These are phyloP conservation scores for Suillus tomentosus DNA, from an alignment of 768 basidiomycete species.

Conservation along the genomic window DNA sequence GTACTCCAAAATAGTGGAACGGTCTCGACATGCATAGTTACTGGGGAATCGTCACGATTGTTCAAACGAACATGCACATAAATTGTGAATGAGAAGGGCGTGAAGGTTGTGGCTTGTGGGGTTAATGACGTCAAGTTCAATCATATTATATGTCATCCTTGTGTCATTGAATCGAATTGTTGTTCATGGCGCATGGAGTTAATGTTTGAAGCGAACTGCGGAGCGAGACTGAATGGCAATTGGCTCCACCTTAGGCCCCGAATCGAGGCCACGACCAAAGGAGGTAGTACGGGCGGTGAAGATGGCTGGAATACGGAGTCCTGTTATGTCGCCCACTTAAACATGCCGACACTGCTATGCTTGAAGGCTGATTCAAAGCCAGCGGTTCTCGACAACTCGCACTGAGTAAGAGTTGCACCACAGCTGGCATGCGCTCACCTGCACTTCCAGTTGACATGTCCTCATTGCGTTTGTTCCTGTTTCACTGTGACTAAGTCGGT, in stretches of 20 bases:
- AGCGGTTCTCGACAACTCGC: no score
- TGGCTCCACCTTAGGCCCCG: not conserved
- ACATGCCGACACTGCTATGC: not conserved
- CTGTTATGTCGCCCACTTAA: not conserved
- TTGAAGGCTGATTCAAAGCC: no score
- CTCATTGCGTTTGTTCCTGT: no score
- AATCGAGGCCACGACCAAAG: not conserved
- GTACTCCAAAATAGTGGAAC: not conserved
- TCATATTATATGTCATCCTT: not conserved
- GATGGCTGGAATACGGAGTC: not conserved
- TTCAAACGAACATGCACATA: not conserved
- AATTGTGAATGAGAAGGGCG: not conserved
- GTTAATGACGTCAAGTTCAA: not conserved
- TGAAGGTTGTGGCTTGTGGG: not conserved
- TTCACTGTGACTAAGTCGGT: no score
- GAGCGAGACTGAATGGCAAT: not conserved
- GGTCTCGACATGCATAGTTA: not conserved
- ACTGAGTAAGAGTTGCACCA: no score
- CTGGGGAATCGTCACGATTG: not conserved
- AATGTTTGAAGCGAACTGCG: not conserved
- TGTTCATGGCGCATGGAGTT: not conserved
- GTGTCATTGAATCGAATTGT: not conserved
- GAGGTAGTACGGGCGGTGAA: not conserved
- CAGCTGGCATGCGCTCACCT: no score
- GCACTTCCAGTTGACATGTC: no score